Percentiles rank a stretch among this genome's conserved stretches.
Evolutionary conservation across 306 rosid species (phyloP).

Genomic region (Cicer bijugum): DNA sequence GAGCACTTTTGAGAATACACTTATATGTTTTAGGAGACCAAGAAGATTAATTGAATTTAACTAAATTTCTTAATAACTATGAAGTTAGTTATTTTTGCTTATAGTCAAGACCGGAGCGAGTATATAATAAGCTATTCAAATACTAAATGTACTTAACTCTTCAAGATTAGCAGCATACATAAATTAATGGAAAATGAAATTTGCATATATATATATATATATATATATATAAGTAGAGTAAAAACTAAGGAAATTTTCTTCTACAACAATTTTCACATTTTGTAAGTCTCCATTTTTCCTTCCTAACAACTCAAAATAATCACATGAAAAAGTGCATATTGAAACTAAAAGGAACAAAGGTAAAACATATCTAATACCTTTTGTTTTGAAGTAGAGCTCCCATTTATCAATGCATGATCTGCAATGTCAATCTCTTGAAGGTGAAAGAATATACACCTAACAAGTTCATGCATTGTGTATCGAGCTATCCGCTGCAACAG

Average conservation of each 20-base stretch:
- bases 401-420: conserved; percentile 65
- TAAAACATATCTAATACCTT: conserved; percentile 55
- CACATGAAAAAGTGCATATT: conserved; percentile 14
- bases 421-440: conserved; percentile 80
- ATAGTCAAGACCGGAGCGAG: not conserved
- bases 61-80: too few relatives aligned
- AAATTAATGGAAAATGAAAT: not conserved
- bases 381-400: conserved; percentile 54
- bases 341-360: conserved; percentile 4
- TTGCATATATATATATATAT: not conserved
- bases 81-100: too few relatives aligned
- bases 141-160: not conserved
- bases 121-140: not conserved
- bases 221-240: not conserved
- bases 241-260: not conserved
- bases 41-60: too few relatives aligned
- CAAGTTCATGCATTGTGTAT: conserved; percentile 89
- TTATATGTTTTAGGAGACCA: too few relatives aligned
- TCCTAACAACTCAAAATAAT: conserved; percentile 27
- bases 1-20: too few relatives aligned
- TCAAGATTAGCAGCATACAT: not conserved
- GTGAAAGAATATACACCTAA: conserved; percentile 91
- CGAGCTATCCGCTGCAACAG: conserved; percentile 91
- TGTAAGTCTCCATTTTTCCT: conserved; percentile 25
- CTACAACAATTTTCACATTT: not conserved